These are phyloP conservation scores for Vaccinium darrowii DNA, from an alignment of 148 eudicot species.

Conservation along the genomic window DNA sequence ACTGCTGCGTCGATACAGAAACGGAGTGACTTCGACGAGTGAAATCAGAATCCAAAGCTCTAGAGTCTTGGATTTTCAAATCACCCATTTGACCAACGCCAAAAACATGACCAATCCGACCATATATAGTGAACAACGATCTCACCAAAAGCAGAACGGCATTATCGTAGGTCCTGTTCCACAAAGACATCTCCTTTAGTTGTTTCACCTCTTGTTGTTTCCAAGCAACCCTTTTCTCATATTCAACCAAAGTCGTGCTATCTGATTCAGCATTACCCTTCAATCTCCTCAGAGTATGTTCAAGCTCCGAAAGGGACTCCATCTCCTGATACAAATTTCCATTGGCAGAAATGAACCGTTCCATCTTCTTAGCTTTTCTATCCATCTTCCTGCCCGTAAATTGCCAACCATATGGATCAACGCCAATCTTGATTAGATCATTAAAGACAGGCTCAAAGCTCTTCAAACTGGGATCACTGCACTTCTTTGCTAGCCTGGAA, in stretches of 20 bases:
- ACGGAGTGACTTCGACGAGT: constrained; percentile 42
- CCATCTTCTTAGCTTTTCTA: constrained; percentile 58
- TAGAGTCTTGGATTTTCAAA: constrained; percentile 29
- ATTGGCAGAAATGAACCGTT: constrained; percentile 37
- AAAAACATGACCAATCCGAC: constrained; percentile 55
- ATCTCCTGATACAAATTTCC: constrained; percentile 59
- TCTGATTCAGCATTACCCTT: constrained; percentile 35
- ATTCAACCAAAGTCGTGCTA: constrained; percentile 34
- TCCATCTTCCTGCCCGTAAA: constrained; percentile 60
- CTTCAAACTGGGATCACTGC: constrained; percentile 46
- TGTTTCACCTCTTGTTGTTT: constrained; percentile 58
- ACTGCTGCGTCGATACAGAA: constrained; percentile 45
- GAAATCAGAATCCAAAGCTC: constrained; percentile 27
- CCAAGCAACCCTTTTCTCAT: constrained; percentile 55
- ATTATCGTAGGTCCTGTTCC: constrained; percentile 62
- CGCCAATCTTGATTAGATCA: constrained; percentile 39
- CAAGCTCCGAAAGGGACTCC: constrained; percentile 54
- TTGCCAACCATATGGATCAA: constrained; percentile 47
- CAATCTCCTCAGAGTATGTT: constrained; percentile 53
- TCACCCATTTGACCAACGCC: constrained; percentile 36
- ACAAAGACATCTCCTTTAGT: constrained; percentile 52
- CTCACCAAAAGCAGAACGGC: constrained; percentile 44
- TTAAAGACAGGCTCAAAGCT: constrained; percentile 46
- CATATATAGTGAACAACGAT: constrained; percentile 45
- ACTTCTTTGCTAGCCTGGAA: constrained; percentile 53